These are phyloP conservation scores for Akanthomyces muscarius DNA, from an alignment of 2,329 filamentous ascomycete genomes.

Conservation along the genomic window DNA sequence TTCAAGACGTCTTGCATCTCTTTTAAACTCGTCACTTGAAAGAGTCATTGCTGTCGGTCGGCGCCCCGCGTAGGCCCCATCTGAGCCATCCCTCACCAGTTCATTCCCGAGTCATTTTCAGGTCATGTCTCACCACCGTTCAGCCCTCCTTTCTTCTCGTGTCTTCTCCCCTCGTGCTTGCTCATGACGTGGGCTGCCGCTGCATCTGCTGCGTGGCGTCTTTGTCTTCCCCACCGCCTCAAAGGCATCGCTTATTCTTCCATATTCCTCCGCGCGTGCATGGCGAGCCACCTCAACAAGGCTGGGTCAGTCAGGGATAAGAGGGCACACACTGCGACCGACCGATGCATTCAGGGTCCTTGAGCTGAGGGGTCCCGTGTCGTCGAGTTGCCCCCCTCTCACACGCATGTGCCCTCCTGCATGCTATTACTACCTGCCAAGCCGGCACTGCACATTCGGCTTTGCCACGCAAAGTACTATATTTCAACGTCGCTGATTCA, in stretches of 20 bases:
- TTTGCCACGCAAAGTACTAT: background rate
- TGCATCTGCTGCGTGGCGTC: background rate
- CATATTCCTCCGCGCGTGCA: background rate
- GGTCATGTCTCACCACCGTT: background rate
- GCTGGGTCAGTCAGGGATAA: background rate
- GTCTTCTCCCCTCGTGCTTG: background rate
- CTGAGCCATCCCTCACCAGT: background rate
- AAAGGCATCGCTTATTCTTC: background rate
- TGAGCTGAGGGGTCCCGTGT: background rate
- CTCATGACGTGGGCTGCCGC: slow-evolving; percentile 1
- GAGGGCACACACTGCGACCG: background rate
- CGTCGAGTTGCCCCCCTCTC: background rate
- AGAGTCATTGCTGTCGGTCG: background rate
- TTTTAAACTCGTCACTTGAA: background rate
- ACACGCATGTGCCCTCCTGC: background rate
- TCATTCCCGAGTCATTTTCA: background rate
- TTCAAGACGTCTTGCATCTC: background rate
- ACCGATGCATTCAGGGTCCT: background rate
- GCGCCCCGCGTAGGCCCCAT: background rate
- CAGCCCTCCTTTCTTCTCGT: too few species aligned
- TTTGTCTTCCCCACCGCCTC: background rate
- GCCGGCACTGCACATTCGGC: background rate
- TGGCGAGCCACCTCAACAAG: background rate
- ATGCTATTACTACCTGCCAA: background rate
- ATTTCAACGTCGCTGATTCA: background rate